Conservation (phyloP, 116 monocot genomes). For the Cymodocea nodosa region DNA sequence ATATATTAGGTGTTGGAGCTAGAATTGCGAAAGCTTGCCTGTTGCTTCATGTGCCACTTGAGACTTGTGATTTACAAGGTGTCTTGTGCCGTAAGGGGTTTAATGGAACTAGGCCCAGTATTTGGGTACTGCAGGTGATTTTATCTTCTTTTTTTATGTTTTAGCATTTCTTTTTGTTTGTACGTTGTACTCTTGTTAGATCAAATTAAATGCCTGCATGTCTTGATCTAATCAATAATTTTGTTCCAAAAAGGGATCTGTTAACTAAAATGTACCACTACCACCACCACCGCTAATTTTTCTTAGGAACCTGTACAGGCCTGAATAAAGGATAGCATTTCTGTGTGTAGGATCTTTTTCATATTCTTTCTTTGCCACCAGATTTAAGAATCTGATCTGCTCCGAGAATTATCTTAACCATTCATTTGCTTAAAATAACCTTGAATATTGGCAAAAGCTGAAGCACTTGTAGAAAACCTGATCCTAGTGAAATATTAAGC, state of each 20-base stretch:
- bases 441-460: no score
- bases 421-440: no score
- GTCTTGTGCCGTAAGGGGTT: constrained; percentile 50
- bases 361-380: no score
- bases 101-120: constrained; percentile 53
- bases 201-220: no score
- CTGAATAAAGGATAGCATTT: no score
- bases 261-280: not conserved
- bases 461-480: no score
- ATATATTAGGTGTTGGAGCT: constrained; percentile 53
- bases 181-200: not conserved
- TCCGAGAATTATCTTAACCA: no score
- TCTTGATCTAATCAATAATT: no score
- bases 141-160: not conserved
- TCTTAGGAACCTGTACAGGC: no score
- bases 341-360: no score
- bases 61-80: constrained; percentile 34
- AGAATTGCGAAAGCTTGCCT: constrained; percentile 56
- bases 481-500: no score
- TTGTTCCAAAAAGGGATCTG: not conserved
- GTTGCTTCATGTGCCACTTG: constrained; percentile 46
- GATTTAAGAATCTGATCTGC: no score
- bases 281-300: not conserved
- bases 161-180: not conserved
- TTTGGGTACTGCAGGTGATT: constrained; percentile 84